phyloP scores from a whole-genome alignment of 2,329 filamentous ascomycete genomes.

The Camptophora hylomeconis region DNA sequence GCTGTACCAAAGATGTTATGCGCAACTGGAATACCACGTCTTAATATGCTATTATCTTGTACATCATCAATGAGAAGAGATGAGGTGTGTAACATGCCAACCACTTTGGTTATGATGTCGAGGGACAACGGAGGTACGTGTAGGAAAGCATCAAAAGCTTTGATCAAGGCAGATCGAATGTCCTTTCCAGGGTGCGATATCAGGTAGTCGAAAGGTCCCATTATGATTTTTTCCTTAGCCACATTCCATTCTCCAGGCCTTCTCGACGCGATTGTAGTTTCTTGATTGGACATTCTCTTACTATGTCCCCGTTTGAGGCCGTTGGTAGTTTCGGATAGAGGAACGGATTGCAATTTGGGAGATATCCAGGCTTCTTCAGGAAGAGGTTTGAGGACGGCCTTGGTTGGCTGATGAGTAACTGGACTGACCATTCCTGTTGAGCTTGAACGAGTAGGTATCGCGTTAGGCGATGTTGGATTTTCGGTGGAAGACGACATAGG shows the following conservation, averaged over 20 bases:
- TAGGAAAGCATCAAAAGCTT: constrained; percentile 32
- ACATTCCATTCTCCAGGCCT: constrained; percentile 13
- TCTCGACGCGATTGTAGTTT: constrained; percentile 5
- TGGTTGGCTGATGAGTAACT: constrained; percentile 18
- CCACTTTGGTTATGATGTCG: constrained; percentile 29
- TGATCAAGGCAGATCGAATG: constrained; percentile 30
- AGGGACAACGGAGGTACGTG: constrained; percentile 29
- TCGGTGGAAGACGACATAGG: constrained; percentile 13
- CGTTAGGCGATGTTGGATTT: constrained; percentile 40
- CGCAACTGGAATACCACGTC: constrained; percentile 34
- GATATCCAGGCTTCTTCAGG: constrained; percentile 50
- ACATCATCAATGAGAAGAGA: constrained; percentile 38
- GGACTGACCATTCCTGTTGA: constrained; percentile 41
- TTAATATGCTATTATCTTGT: constrained; percentile 35
- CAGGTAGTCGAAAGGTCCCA: constrained; percentile 34
- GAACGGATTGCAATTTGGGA: constrained; percentile 20
- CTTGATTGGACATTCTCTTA: constrained; percentile 12
- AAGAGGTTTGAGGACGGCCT: constrained; percentile 39
- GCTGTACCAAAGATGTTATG: constrained; percentile 38
- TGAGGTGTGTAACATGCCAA: constrained; percentile 33
- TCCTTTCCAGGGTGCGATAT: constrained; percentile 32
- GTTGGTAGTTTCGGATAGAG: constrained; percentile 7
- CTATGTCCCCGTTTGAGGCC: constrained; percentile 13
- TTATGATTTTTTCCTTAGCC: constrained; percentile 29
- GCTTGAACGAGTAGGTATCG: constrained; percentile 61